These are phyloP conservation scores for Blastocystis hominis DNA, from an alignment of 352 stramenopile genomes.

Conservation along the genomic window DNA sequence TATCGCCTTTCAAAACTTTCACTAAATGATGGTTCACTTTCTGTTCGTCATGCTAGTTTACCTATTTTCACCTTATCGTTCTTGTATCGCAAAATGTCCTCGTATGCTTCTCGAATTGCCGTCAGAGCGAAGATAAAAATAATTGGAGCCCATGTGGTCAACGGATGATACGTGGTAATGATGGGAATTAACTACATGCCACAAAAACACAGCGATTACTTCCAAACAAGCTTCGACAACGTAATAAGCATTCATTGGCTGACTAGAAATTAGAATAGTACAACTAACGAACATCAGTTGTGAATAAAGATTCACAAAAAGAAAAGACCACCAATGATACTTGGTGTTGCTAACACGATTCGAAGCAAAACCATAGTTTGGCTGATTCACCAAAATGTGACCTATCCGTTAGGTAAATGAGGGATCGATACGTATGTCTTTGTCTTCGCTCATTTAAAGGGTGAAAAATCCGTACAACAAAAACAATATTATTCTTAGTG, in stretches of 20 bases:
- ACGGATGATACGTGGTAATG: slow-evolving; percentile 73
- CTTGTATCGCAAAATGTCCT: slow-evolving; percentile 76
- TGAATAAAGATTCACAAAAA: slow-evolving; percentile 26
- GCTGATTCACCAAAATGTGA: slow-evolving; percentile 4
- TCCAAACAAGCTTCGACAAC: slow-evolving; percentile 17
- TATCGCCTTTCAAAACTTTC: not conserved
- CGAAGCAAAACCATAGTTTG: not conserved
- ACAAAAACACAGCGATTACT: not conserved
- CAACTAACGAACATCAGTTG: not conserved
- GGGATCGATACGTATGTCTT: not conserved
- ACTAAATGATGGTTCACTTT: slow-evolving; percentile 12
- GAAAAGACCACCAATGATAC: slow-evolving; percentile 44
- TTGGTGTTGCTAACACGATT: slow-evolving; percentile 12
- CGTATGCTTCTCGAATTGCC: slow-evolving; percentile 72
- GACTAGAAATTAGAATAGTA: not conserved
- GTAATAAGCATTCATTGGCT: slow-evolving; percentile 39
- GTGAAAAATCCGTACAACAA: too few relatives aligned
- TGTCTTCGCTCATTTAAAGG: not conserved
- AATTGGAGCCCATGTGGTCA: slow-evolving; percentile 72
- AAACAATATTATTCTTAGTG: too few relatives aligned
- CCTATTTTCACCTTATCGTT: slow-evolving; percentile 68
- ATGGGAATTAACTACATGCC: slow-evolving; percentile 24
- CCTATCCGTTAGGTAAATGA: not conserved
- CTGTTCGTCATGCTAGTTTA: not conserved
- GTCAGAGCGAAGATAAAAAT: slow-evolving; percentile 78